A percentile compares a stretch with the other conserved stretches of the same genome.
phyloP scores from a whole-genome alignment of 306 rosid genomes.

The Malus orientalis region DNA sequence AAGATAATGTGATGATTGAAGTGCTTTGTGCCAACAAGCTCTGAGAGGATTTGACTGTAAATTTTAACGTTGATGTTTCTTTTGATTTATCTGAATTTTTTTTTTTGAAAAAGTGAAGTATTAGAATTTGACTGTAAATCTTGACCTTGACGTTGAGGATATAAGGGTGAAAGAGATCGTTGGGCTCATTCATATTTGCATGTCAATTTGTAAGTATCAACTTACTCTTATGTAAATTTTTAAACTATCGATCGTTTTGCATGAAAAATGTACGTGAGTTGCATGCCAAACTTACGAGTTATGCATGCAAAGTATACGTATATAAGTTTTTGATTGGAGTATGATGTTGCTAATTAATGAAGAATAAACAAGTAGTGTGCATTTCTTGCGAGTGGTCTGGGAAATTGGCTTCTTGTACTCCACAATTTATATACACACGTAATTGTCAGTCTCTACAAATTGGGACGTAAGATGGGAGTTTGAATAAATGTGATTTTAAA shows the following conservation, averaged over 20 bases:
- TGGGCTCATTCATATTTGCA: background rate
- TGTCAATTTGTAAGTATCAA: background rate
- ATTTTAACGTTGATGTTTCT: too few relatives aligned
- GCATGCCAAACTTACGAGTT: too few relatives aligned
- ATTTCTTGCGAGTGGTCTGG: too few relatives aligned
- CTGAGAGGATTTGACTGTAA: background rate
- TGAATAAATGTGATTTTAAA: background rate
- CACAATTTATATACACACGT: too few relatives aligned
- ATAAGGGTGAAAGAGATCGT: background rate
- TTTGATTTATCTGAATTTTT: background rate
- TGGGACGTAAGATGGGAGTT: background rate
- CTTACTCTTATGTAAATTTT: too few relatives aligned
- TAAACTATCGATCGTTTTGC: too few relatives aligned
- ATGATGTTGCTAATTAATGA: background rate
- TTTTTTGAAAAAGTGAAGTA: background rate
- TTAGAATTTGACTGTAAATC: too few relatives aligned
- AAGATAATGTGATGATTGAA: background rate
- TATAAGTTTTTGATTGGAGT: too few relatives aligned
- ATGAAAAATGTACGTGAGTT: too few relatives aligned
- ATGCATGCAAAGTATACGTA: too few relatives aligned
- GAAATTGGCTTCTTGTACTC: too few relatives aligned
- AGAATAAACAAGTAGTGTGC: too few relatives aligned
- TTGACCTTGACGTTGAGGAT: background rate
- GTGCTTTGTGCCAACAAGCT: background rate
- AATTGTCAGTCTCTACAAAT: background rate